Conservation (phyloP, 2,329 filamentous ascomycete species). For the Aspergillus caelatus region DNA sequence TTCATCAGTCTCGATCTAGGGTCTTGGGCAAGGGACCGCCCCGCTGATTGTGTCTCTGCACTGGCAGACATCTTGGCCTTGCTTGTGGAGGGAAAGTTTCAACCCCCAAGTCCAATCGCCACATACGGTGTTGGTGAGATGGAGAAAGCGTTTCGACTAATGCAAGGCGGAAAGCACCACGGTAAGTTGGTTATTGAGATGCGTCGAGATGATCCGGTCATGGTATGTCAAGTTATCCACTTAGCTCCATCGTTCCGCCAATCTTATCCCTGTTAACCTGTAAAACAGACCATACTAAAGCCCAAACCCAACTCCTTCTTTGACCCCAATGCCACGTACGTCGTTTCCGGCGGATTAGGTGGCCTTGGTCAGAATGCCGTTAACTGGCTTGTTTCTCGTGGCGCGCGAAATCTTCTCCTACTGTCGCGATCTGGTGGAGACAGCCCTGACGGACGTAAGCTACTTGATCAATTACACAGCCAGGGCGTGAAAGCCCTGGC, state of each 20-base stretch:
- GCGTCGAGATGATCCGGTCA: conserved; percentile 8
- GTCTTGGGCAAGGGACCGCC: background rate
- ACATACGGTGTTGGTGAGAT: conserved; percentile 32
- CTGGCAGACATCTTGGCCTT: conserved; percentile 9
- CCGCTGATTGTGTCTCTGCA: background rate
- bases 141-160: conserved; percentile 30
- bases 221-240: conserved; percentile 3
- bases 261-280: background rate
- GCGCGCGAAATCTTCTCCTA: conserved; percentile 11
- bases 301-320: background rate
- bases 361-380: conserved; percentile 13
- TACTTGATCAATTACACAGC: background rate
- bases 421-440: conserved; percentile 13
- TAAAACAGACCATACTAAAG: background rate
- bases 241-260: background rate
- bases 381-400: conserved; percentile 11
- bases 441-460: background rate
- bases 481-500: background rate
- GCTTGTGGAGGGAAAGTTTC: conserved; percentile 23
- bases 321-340: conserved; percentile 7
- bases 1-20: background rate
- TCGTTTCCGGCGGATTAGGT: conserved; percentile 14
- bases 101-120: conserved; percentile 34
- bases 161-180: conserved; percentile 40
- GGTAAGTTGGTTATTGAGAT: conserved; percentile 42